A percentile compares a stretch with the other conserved stretches of the same genome.
These are phyloP conservation scores for Paradendryphiella salina DNA, from an alignment of 2,329 filamentous ascomycete genomes.

Conservation along the genomic window DNA sequence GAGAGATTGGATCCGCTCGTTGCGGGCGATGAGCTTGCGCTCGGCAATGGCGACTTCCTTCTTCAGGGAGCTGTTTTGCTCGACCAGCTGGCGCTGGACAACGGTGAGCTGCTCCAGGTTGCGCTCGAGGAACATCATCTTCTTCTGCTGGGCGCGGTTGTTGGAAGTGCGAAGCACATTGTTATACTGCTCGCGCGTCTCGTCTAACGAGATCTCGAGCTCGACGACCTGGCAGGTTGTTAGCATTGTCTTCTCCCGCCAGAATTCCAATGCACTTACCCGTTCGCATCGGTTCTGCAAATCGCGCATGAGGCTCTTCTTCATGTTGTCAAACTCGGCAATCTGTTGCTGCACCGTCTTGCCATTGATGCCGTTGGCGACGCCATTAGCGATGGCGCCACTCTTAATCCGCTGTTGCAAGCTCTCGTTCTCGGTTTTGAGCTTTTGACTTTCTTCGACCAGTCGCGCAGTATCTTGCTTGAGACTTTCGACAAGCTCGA, in stretches of 20 bases:
- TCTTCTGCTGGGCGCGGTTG: constrained; percentile 99
- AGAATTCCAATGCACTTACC: constrained; percentile 48
- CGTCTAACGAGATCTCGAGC: constrained; percentile 94
- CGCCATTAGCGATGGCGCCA: constrained; percentile 63
- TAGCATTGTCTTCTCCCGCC: constrained; percentile 18
- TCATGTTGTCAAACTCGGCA: constrained; percentile 98
- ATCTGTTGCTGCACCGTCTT: constrained; percentile 98
- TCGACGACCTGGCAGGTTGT: constrained; percentile 68
- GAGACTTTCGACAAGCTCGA: constrained; percentile 74
- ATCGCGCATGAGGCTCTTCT: constrained; percentile 99
- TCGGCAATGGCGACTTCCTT: constrained; percentile 99
- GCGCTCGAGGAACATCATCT: constrained; percentile 98
- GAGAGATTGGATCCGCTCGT: constrained; percentile 93
- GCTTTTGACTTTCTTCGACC: constrained; percentile 77
- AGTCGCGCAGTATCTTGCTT: constrained; percentile 76
- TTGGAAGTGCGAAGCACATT: constrained; percentile 95
- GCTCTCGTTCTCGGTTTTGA: constrained; percentile 79
- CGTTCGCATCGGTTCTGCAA: constrained; percentile 97
- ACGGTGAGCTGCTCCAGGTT: constrained; percentile 97
- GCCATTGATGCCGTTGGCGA: constrained; percentile 64
- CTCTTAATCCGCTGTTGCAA: constrained; percentile 74
- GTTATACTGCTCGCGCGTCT: constrained; percentile 98
- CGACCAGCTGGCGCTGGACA: constrained; percentile 94
- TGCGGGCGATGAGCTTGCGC: constrained; percentile 92
- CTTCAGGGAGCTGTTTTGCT: constrained; percentile 93